A percentile compares a stretch with the other conserved stretches of the same genome.
These are phyloP conservation scores for Beauveria australis DNA, from an alignment of 2,329 filamentous ascomycete genomes.

Conservation along the genomic window DNA sequence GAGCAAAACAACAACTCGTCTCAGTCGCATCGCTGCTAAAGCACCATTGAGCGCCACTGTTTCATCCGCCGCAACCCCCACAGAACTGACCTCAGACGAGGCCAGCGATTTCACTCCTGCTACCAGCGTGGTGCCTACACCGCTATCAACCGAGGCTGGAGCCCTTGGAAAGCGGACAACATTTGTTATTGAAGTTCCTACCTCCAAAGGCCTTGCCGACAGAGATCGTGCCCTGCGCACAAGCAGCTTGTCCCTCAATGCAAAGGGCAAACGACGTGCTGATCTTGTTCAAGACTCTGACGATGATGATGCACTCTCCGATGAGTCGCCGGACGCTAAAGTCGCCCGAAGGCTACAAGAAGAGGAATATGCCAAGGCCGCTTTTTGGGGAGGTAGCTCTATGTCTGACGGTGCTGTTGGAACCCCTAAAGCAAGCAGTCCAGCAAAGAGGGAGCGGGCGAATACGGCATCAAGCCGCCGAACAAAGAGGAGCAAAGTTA, in stretches of 20 bases:
- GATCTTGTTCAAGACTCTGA: slow-evolving; percentile 35
- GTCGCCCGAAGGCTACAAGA: slow-evolving; percentile 27
- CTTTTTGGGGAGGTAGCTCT: slow-evolving; percentile 3
- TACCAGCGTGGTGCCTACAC: slow-evolving; percentile 29
- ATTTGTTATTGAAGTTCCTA: slow-evolving; percentile 22
- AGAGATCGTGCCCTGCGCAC: slow-evolving; percentile 23
- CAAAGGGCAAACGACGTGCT: slow-evolving; percentile 34
- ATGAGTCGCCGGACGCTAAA: slow-evolving; percentile 20
- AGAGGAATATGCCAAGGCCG: slow-evolving; percentile 22
- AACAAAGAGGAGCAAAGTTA: slow-evolving; percentile 22
- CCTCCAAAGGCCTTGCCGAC: slow-evolving; percentile 18
- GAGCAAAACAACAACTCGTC: neutral
- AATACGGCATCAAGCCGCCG: slow-evolving; percentile 16
- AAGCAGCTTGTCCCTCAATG: slow-evolving; percentile 41
- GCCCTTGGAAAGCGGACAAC: slow-evolving; percentile 11
- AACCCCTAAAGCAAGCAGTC: slow-evolving; percentile 8
- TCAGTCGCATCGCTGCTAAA: neutral
- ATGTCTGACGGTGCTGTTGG: neutral
- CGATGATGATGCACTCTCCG: slow-evolving; percentile 24
- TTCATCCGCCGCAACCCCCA: slow-evolving; percentile 25
- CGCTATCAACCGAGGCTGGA: slow-evolving; percentile 13
- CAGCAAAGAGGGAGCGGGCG: slow-evolving; percentile 20
- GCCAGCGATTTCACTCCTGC: slow-evolving; percentile 28
- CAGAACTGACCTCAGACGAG: slow-evolving; percentile 22
- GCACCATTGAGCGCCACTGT: slow-evolving; percentile 19